Evolutionary conservation across 73 alveolate genomes (phyloP), one percentile per base, ranked within the genome.

Genomic region (Paramecium primaurelia): DNA sequence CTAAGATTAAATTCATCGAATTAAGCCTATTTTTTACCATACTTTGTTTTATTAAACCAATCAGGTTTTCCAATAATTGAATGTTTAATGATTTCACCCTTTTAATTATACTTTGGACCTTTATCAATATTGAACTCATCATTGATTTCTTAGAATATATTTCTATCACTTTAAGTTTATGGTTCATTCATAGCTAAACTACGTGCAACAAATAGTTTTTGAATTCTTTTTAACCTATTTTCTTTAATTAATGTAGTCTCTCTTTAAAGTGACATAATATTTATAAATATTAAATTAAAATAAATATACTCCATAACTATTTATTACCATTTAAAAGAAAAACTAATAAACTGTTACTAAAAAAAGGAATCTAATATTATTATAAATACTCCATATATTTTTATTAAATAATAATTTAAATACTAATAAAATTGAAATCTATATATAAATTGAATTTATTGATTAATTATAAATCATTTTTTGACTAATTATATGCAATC

Each of bases 41-140:
- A 16, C 51, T 47, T 80, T 10, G 58, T 80, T 80, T 80, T 80
- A 80, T 45, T 42, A 38, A 45, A 80, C 77, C 77, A 42, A 28
- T 80, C 91, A 30, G 42, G 64, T 36, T 36, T 80, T 80, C 91
- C 91, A 25, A 80, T n/a, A 14, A 80, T 80, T 11, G 91, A 80
- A 32, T 80, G 47, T 26, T 80, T 80, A 8, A 80, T 44, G 12
- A 80, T 40, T 32, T 80, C 91, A 22, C 91, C 91, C 47, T 49
- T 80, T 25, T 42, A 16, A 42, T 80, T 47, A 26, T 45, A 80
- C 30, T 49, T 80, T n/a, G 91, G 91, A 3, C 91, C 91, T 36
- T 80, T 80, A 26, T 80, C 73, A 20, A 40, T 73, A 44, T 73
- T 73, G 64, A 16, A 73, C 18, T 73, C 87, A 73, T 37, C 60